phyloP scores from a whole-genome alignment of 371 early-diverging fungal species.

The Cokeromyces recurvatus region DNA sequence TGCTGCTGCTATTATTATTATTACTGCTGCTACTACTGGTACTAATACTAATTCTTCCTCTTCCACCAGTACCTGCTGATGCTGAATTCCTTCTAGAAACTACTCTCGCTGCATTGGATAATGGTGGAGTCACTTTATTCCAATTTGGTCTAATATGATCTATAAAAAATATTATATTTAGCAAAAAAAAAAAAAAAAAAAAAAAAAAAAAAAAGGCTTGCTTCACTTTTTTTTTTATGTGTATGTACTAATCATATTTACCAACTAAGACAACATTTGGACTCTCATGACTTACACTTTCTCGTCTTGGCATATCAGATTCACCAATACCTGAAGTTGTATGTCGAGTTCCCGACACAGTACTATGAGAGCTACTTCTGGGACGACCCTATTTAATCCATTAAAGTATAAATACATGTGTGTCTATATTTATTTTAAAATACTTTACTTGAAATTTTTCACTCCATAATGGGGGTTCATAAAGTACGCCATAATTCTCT shows the following conservation, averaged over 20 bases:
- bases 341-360: conserved; percentile 29
- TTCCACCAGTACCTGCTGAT: conserved; percentile 18
- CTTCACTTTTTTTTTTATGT: too few species aligned
- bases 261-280: conserved; percentile 71
- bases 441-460: conserved; percentile 26
- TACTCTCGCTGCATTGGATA: too few species aligned
- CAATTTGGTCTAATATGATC: conserved; percentile 80
- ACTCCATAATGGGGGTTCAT: conserved; percentile 52
- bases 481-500: conserved; percentile 80
- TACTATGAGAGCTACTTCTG: conserved; percentile 24
- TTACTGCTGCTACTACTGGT: too few species aligned
- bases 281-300: conserved; percentile 54
- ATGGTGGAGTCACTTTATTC: conserved; percentile 47
- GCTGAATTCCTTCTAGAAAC: conserved; percentile 46
- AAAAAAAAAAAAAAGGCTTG: too few species aligned
- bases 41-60: too few species aligned
- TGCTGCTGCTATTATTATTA: neutral
- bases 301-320: conserved; percentile 38
- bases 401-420: too few species aligned
- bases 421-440: neutral
- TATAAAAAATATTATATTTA: conserved; percentile 11
- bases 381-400: conserved; percentile 15
- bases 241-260: too few species aligned
- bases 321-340: conserved; percentile 38
- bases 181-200: too few species aligned